phyloP scores from a whole-genome alignment of 805 yeast genomes.

The Candida chilensis region DNA sequence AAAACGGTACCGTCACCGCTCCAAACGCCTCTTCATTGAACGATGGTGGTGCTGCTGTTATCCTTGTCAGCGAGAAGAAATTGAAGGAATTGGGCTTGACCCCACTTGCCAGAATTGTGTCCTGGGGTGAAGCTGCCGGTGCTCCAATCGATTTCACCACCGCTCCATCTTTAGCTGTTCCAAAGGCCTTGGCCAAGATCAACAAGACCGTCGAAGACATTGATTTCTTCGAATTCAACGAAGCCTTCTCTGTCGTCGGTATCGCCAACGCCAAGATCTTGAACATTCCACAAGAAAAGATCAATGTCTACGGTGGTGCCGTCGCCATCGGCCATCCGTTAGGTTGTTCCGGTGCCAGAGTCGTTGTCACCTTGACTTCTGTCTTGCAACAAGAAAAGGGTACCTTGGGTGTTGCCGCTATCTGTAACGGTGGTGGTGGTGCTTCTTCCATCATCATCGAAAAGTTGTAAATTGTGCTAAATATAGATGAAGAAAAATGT shows the following conservation, averaged over 20 bases:
- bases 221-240: slow-evolving; percentile 93
- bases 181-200: slow-evolving; percentile 92
- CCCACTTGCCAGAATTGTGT: slow-evolving; percentile 82
- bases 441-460: slow-evolving; percentile 90
- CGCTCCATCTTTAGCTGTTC: slow-evolving; percentile 91
- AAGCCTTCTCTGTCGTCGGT: slow-evolving; percentile 97
- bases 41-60: slow-evolving; percentile 96
- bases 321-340: slow-evolving; percentile 93
- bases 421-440: slow-evolving; percentile 99
- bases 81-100: slow-evolving; percentile 76
- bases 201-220: slow-evolving; percentile 54
- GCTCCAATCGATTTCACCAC: slow-evolving; percentile 92
- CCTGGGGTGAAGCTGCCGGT: slow-evolving; percentile 99
- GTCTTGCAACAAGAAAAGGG: slow-evolving; percentile 81
- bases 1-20: slow-evolving; percentile 93
- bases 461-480: slow-evolving; percentile 25
- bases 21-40: slow-evolving; percentile 94
- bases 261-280: slow-evolving; percentile 75
- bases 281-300: slow-evolving; percentile 51
- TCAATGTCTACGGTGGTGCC: slow-evolving; percentile 92
- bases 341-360: slow-evolving; percentile 94
- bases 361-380: slow-evolving; percentile 76
- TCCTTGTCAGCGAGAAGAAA: slow-evolving; percentile 79
- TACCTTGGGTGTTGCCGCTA: slow-evolving; percentile 88
- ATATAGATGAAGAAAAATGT: no score